These are phyloP conservation scores for Ophiocordyceps camponoti-floridani DNA, from an alignment of 2,329 filamentous ascomycete species.

Conservation along the genomic window DNA sequence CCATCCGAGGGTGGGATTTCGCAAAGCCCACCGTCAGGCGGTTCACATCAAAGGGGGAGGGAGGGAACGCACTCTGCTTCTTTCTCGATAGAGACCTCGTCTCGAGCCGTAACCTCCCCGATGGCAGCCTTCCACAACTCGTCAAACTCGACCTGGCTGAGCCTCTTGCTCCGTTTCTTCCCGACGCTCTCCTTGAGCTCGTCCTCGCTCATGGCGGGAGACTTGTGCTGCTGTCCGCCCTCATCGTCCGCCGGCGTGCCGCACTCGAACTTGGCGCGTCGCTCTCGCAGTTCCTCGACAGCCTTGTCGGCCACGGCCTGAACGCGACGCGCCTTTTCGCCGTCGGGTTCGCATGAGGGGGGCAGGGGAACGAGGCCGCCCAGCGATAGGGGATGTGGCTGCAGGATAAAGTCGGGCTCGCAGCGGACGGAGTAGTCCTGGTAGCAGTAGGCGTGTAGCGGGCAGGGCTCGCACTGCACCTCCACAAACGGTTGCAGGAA, in stretches of 20 bases:
- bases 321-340: slow-evolving; percentile 74
- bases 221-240: slow-evolving; percentile 37
- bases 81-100: slow-evolving; percentile 35
- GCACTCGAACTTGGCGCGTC: slow-evolving; percentile 80
- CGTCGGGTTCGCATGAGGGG: slow-evolving; percentile 87
- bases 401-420: slow-evolving; percentile 73
- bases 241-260: slow-evolving; percentile 46
- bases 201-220: slow-evolving; percentile 44
- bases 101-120: slow-evolving; percentile 47
- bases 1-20: not conserved
- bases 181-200: slow-evolving; percentile 63
- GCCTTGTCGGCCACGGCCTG: slow-evolving; percentile 77
- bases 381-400: slow-evolving; percentile 67
- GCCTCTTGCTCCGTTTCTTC: slow-evolving; percentile 61
- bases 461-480: slow-evolving; percentile 80
- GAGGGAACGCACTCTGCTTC: slow-evolving; percentile 34
- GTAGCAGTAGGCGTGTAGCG: slow-evolving; percentile 78
- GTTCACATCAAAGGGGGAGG: not conserved
- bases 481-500: slow-evolving; percentile 51
- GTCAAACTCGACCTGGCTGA: slow-evolving; percentile 80
- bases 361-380: slow-evolving; percentile 68
- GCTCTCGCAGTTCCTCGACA: slow-evolving; percentile 69
- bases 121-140: slow-evolving; percentile 65
- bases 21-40: not conserved
- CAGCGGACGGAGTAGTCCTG: slow-evolving; percentile 60